Percentiles rank a stretch among this genome's conserved stretches.
These are phyloP conservation scores for Nigrospora osmanthi DNA, from an alignment of 2,329 filamentous ascomycete species.

Conservation along the genomic window DNA sequence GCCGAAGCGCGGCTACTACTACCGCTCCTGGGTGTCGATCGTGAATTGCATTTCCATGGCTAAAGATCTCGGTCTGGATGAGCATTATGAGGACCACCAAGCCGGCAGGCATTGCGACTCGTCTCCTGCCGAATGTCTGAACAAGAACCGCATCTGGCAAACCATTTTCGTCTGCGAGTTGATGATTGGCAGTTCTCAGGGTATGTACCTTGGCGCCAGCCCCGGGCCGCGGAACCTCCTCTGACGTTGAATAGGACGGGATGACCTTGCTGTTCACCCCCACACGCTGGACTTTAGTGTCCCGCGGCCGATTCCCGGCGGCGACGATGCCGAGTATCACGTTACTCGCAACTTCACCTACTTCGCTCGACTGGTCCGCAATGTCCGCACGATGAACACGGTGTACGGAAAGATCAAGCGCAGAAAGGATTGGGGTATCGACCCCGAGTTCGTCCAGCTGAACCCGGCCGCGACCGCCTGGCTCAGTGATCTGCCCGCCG, in stretches of 20 bases:
- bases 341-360: slow-evolving; percentile 80
- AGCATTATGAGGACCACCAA: slow-evolving; percentile 75
- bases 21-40: slow-evolving; percentile 93
- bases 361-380: slow-evolving; percentile 68
- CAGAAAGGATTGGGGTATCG: slow-evolving; percentile 76
- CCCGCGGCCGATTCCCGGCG: slow-evolving; percentile 53
- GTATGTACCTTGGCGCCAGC: slow-evolving; percentile 35
- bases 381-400: slow-evolving; percentile 69
- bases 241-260: slow-evolving; percentile 50
- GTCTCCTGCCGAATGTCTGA: slow-evolving; percentile 65
- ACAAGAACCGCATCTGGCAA: slow-evolving; percentile 87
- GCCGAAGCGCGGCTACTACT: slow-evolving; percentile 91
- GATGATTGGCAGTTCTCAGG: slow-evolving; percentile 92
- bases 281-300: slow-evolving; percentile 71
- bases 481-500: slow-evolving; percentile 67
- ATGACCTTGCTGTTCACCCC: slow-evolving; percentile 67
- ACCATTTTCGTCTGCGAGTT: slow-evolving; percentile 77
- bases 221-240: not conserved
- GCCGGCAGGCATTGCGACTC: slow-evolving; percentile 64
- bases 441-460: slow-evolving; percentile 73
- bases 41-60: slow-evolving; percentile 90
- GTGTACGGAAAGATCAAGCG: slow-evolving; percentile 65
- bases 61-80: slow-evolving; percentile 82
- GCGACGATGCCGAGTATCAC: slow-evolving; percentile 68
- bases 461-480: slow-evolving; percentile 72